Evolutionary conservation across 192 early-diverging fungal species (phyloP).

Genomic region (Podila verticillata): DNA sequence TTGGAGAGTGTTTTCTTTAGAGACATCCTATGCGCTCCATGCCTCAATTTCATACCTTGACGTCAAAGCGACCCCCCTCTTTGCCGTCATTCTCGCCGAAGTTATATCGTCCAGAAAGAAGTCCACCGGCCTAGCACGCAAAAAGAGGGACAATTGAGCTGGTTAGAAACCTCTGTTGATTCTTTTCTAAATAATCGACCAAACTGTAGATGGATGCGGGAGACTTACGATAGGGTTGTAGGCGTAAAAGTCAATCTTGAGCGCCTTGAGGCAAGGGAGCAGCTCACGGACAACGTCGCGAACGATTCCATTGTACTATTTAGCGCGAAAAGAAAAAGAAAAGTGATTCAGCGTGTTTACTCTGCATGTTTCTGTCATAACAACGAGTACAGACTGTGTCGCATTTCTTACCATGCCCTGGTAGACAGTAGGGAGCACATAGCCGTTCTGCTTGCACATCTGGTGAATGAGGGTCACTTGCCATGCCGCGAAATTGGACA

Average conservation of each 20-base stretch:
- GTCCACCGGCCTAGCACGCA: constrained; percentile 38
- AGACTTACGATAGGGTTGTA: constrained; percentile 66
- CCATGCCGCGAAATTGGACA: constrained; percentile 54
- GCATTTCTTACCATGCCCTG: constrained; percentile 50
- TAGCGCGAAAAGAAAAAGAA: too few relatives aligned
- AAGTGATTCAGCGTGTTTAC: neutral
- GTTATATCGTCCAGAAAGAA: constrained; percentile 23
- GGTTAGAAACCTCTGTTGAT: neutral
- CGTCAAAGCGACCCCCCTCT: constrained; percentile 29
- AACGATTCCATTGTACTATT: constrained; percentile 53
- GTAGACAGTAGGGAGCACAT: constrained; percentile 52
- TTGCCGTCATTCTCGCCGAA: constrained; percentile 12
- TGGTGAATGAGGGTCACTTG: constrained; percentile 49
- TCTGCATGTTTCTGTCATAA: too few relatives aligned
- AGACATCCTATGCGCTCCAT: neutral
- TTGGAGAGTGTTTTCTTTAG: neutral
- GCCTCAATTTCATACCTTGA: neutral
- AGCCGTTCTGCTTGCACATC: constrained; percentile 52
- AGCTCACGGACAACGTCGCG: constrained; percentile 58
- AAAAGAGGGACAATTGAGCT: neutral
- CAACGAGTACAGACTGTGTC: too few relatives aligned
- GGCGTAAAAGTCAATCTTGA: constrained; percentile 70
- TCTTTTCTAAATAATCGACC: neutral
- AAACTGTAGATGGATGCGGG: neutral
- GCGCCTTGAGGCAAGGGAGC: constrained; percentile 62